phyloP scores from a whole-genome alignment of 2,329 filamentous ascomycete species.

The Tolypocladium ophioglossoides region DNA sequence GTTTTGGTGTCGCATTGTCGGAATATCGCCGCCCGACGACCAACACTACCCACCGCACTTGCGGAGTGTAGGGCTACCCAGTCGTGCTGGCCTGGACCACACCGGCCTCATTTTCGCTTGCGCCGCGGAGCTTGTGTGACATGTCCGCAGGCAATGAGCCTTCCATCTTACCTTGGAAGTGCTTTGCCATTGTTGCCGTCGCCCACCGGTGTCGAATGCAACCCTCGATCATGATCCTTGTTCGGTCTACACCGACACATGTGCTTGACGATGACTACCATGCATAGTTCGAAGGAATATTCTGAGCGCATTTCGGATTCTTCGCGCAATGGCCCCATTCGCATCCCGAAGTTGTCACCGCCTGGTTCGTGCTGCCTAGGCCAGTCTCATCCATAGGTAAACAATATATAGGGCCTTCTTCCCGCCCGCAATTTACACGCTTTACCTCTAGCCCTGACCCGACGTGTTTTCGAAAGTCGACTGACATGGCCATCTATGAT shows the following conservation, averaged over 20 bases:
- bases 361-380: neutral
- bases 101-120: neutral
- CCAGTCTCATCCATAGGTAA: neutral
- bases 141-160: neutral
- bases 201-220: neutral
- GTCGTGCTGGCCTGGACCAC: neutral
- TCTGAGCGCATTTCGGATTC: neutral
- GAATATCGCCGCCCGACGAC: neutral
- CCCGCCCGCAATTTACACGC: neutral
- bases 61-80: neutral
- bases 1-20: neutral
- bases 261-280: neutral
- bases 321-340: neutral
- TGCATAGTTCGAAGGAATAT: neutral
- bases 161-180: neutral
- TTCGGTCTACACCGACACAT: neutral
- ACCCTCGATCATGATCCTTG: too few species aligned
- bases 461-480: neutral
- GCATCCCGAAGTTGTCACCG: neutral
- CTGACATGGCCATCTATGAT: conserved; percentile 8
- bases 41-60: neutral
- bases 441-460: neutral
- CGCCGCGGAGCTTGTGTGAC: neutral
- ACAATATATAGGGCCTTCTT: neutral
- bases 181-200: neutral